These are phyloP conservation scores for Anthracocystis panici-leucophaei DNA, from an alignment of 1,284 basidiomycete species.

Conservation along the genomic window DNA sequence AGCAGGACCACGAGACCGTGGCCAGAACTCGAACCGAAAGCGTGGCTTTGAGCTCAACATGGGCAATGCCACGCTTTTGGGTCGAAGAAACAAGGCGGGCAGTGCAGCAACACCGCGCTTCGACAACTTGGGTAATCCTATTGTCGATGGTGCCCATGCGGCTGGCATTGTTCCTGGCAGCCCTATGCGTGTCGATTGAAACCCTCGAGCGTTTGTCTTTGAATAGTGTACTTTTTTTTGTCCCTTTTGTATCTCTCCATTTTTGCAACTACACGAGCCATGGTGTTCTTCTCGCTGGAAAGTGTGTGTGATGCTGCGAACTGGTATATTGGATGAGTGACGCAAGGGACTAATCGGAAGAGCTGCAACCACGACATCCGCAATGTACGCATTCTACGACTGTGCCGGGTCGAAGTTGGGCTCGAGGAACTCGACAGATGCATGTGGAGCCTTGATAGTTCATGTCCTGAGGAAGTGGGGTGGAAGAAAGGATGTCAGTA, in stretches of 20 bases:
- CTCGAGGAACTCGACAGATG: constrained; percentile 96
- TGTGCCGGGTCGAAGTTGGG: constrained; percentile 87
- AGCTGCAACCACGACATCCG: constrained; percentile 71
- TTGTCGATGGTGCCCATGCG: constrained; percentile 45
- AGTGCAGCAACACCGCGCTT: constrained; percentile 20
- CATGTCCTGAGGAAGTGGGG: constrained; percentile 79
- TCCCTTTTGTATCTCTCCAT: neutral
- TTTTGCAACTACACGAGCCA: constrained; percentile 18
- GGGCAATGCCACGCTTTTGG: constrained; percentile 65
- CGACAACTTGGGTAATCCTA: constrained; percentile 41
- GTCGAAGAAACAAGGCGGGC: constrained; percentile 57
- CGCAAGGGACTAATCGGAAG: constrained; percentile 48
- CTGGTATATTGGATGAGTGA: neutral
- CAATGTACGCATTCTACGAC: constrained; percentile 98
- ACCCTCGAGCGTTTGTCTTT: neutral
- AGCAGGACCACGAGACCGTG: constrained; percentile 61
- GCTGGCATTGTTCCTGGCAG: constrained; percentile 57
- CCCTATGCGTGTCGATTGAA: constrained; percentile 56
- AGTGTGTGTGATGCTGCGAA: neutral
- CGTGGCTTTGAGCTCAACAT: constrained; percentile 66
- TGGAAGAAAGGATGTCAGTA: neutral
- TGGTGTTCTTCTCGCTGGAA: neutral
- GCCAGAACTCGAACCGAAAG: constrained; percentile 44
- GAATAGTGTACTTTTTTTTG: constrained; percentile 1
- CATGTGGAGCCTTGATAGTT: constrained; percentile 99